phyloP scores from a whole-genome alignment of 1,139 yeast genomes.

The Blastobotrys arbuscula region DNA sequence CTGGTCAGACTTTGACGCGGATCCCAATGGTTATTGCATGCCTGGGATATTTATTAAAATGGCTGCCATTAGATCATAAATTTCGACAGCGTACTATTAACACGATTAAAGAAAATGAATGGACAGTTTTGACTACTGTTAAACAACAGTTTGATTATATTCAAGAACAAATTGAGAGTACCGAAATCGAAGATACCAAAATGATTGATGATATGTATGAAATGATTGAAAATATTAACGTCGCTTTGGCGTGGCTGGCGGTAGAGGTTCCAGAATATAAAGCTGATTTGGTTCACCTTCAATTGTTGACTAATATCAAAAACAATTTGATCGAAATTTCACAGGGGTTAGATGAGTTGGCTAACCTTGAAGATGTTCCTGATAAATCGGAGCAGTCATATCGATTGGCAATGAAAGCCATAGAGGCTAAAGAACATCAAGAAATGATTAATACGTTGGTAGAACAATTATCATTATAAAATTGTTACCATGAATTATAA shows the following conservation, averaged over 20 bases:
- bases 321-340: not conserved
- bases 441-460: not conserved
- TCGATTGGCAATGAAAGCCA: not conserved
- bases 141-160: too few relatives aligned
- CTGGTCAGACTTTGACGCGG: too few relatives aligned
- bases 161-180: not conserved
- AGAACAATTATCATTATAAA: too few relatives aligned
- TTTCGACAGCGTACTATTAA: too few relatives aligned
- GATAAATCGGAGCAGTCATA: slow-evolving; percentile 3
- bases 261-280: not conserved
- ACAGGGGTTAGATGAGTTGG: not conserved
- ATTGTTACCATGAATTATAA: too few relatives aligned
- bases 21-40: too few relatives aligned
- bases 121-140: too few relatives aligned
- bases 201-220: not conserved
- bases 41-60: not conserved
- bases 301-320: not conserved
- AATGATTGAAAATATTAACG: not conserved
- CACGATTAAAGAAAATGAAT: too few relatives aligned
- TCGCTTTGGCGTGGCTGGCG: not conserved
- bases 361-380: not conserved
- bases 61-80: slow-evolving; percentile 1
- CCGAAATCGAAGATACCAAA: not conserved
- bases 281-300: not conserved
- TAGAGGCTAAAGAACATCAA: not conserved